Evolutionary conservation across 2,329 filamentous ascomycete genomes (phyloP).

Genomic region (Ilyonectria robusta): DNA sequence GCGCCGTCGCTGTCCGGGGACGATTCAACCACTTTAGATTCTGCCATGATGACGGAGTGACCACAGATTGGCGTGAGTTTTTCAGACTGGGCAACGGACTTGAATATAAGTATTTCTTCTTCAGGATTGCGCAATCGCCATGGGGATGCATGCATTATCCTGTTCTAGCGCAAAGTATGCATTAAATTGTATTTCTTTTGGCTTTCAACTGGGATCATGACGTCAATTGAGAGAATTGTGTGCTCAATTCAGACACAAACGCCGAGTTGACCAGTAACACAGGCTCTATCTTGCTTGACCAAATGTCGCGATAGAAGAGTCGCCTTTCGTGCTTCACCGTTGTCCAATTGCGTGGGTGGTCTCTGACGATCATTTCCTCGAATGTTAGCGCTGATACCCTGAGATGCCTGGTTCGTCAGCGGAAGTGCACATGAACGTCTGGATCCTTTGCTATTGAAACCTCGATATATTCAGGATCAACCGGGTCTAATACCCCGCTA

Average conservation of each 20-base stretch:
- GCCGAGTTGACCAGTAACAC: neutral
- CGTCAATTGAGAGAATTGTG: neutral
- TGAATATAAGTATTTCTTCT: neutral
- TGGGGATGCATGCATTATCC: neutral
- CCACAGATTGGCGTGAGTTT: neutral
- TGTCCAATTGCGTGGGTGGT: conserved; percentile 3
- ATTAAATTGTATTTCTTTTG: neutral
- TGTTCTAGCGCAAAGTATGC: too few species aligned
- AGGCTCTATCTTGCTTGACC: neutral
- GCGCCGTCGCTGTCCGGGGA: conserved; percentile 39
- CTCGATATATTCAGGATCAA: too few species aligned
- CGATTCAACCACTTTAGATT: conserved; percentile 14
- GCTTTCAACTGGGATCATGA: neutral
- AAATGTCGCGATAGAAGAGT: conserved; percentile 25
- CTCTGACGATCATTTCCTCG: neutral
- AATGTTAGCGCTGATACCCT: neutral
- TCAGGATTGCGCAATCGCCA: conserved; percentile 7
- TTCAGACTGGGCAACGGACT: too few species aligned
- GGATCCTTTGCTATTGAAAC: too few species aligned
- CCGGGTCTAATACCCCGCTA: neutral
- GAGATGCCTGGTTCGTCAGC: neutral
- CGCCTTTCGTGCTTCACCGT: conserved; percentile 13
- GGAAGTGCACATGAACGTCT: neutral
- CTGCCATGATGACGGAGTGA: neutral
- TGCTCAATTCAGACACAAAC: neutral